These are phyloP conservation scores for Schwanniomyces vanrijiae DNA, from an alignment of 805 yeast species.

Conservation along the genomic window DNA sequence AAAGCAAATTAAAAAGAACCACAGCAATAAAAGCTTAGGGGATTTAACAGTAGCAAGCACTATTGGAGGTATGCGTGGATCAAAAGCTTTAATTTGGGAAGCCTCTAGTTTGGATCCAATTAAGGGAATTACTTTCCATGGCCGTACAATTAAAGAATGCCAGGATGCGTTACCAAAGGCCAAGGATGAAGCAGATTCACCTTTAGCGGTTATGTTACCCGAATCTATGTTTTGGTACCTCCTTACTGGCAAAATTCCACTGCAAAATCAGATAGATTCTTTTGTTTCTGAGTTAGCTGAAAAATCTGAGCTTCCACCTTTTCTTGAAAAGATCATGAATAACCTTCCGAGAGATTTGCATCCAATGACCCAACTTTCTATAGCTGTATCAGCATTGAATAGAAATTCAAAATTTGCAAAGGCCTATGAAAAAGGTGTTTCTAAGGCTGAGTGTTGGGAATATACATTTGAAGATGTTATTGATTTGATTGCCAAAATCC, in stretches of 20 bases:
- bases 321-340: slow-evolving; percentile 60
- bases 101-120: slow-evolving; percentile 74
- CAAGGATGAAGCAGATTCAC: slow-evolving; percentile 55
- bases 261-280: slow-evolving; percentile 54
- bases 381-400: slow-evolving; percentile 73
- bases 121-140: slow-evolving; percentile 78
- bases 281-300: slow-evolving; percentile 63
- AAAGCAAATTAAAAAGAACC: slow-evolving; percentile 81
- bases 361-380: slow-evolving; percentile 82
- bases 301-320: slow-evolving; percentile 63
- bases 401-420: slow-evolving; percentile 68
- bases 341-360: slow-evolving; percentile 66
- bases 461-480: slow-evolving; percentile 70
- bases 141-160: slow-evolving; percentile 70
- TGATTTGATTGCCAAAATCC: slow-evolving; percentile 69
- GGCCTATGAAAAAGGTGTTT: slow-evolving; percentile 68
- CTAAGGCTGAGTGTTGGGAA: slow-evolving; percentile 74
- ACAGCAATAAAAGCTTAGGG: slow-evolving; percentile 66
- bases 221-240: slow-evolving; percentile 78
- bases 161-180: slow-evolving; percentile 64
- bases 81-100: slow-evolving; percentile 75
- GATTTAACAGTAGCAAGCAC: slow-evolving; percentile 45
- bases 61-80: slow-evolving; percentile 81
- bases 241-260: slow-evolving; percentile 71
- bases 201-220: slow-evolving; percentile 50